Conservation (phyloP, 129 eudicot species). For the Arctium lappa region DNA sequence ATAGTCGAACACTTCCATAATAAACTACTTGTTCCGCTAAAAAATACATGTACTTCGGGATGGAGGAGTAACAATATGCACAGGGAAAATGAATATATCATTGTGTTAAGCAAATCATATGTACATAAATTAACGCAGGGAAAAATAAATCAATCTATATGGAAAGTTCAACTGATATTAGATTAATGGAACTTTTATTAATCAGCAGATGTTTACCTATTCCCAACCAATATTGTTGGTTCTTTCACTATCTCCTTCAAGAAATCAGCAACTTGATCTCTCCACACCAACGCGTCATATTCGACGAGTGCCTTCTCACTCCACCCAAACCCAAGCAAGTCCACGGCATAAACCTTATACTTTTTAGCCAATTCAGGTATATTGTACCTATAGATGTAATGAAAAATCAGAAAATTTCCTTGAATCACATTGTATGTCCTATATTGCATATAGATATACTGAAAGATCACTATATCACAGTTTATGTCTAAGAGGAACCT, state of each 20-base stretch:
- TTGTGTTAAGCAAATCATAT: not conserved
- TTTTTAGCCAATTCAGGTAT: slow-evolving; percentile 93
- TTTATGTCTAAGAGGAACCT: not conserved
- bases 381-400: slow-evolving; percentile 59
- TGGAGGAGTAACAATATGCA: not conserved
- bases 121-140: not conserved
- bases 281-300: slow-evolving; percentile 95
- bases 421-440: not conserved
- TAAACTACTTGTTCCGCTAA: not conserved
- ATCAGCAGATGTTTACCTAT: slow-evolving; percentile 47
- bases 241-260: slow-evolving; percentile 84
- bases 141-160: not conserved
- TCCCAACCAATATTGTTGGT: slow-evolving; percentile 91
- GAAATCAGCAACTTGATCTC: slow-evolving; percentile 93
- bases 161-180: not conserved
- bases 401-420: not conserved
- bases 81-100: not conserved
- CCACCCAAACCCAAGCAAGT: slow-evolving; percentile 96
- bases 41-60: not conserved
- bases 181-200: slow-evolving; percentile 4
- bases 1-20: not conserved
- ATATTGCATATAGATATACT: not conserved
- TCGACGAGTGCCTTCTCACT: slow-evolving; percentile 95
- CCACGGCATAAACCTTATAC: slow-evolving; percentile 93
- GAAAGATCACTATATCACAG: not conserved